Base-by-base conservation (phyloP, 164 flowering plant species). In the Vitis riparia region DNA sequence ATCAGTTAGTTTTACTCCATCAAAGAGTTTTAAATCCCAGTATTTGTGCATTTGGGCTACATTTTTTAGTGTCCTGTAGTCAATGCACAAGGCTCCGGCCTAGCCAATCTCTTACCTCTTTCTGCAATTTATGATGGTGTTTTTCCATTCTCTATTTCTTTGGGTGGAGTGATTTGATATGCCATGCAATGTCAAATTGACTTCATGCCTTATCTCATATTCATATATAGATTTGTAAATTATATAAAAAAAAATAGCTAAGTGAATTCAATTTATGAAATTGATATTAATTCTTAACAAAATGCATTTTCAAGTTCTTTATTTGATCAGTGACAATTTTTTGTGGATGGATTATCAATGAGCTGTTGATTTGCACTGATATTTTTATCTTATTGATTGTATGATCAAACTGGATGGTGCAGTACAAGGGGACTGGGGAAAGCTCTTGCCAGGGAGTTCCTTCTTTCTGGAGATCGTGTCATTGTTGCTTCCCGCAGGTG, bases 381-480 rank as follows among this genome's bases (percentile, higher is more conserved):
- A 37, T 37, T 37, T 37, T 11, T 62, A 7, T 60, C 30, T 60
- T 49, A 49, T 61, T 59, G 65, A 11, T 70, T 63, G 37, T 37
- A 29, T 69, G 61, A 63, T 69, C 66, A 55, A 15, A 27, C 29
- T 65, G 68, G 66, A 63, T 72, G 44, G 11, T 80, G 57, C 89
- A 95, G 98, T 73, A 92, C 99, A 27, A 86, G 99, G 59, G 99
- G 99, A 62, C 82, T 95, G 23, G 99, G 99, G 15, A 95, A 95
- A 86, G 99, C 99, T 5, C 94, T 92, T 75, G 99, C 99, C 66
- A 83, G 97, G 53, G 98, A 95, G 75, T 95, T 95, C 77, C 89
- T 95, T 81, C 98, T 95, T 61, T 95, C 98, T 62, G 97, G 98
- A 70, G 99, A 95, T 69, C 87, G 87, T 44, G 99, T 95, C 59